Evolutionary conservation across 2,329 filamentous ascomycete genomes (phyloP).

Genomic region (Didymella pomorum): DNA sequence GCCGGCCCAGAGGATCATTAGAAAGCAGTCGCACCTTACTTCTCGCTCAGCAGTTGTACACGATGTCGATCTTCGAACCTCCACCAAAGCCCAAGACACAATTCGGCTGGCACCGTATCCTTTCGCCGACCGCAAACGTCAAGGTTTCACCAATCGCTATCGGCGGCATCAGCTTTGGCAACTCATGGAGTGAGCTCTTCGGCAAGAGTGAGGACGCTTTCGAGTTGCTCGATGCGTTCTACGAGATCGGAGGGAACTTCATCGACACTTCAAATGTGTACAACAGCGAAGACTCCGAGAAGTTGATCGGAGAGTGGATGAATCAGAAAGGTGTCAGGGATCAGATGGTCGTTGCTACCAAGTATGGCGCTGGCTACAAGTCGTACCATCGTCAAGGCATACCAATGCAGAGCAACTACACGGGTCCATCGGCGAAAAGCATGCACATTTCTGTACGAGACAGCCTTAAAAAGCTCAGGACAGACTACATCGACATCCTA

Average conservation of each 20-base stretch:
- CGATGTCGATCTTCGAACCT: background rate
- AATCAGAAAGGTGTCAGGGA: background rate
- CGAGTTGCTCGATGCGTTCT: background rate
- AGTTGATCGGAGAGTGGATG: background rate
- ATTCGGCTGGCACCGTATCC: background rate
- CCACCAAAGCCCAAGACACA: background rate
- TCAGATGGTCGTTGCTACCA: constrained; percentile 44
- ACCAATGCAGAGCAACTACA: too few relatives aligned
- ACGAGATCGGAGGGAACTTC: background rate
- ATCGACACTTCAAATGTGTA: background rate
- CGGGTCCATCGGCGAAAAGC: too few relatives aligned
- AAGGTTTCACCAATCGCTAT: background rate
- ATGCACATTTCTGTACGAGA: too few relatives aligned
- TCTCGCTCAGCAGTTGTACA: background rate
- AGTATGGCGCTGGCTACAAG: too few relatives aligned
- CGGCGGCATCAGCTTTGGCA: background rate
- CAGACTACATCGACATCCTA: too few relatives aligned
- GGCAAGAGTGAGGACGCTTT: background rate
- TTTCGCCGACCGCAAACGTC: background rate
- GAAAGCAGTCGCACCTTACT: background rate
- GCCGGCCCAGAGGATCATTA: background rate
- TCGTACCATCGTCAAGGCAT: too few relatives aligned
- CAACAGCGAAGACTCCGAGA: background rate
- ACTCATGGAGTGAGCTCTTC: background rate
- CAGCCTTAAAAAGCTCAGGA: too few relatives aligned